Conservation (phyloP, 2,329 filamentous ascomycete genomes). For the Cladosporium sp. region DNA sequence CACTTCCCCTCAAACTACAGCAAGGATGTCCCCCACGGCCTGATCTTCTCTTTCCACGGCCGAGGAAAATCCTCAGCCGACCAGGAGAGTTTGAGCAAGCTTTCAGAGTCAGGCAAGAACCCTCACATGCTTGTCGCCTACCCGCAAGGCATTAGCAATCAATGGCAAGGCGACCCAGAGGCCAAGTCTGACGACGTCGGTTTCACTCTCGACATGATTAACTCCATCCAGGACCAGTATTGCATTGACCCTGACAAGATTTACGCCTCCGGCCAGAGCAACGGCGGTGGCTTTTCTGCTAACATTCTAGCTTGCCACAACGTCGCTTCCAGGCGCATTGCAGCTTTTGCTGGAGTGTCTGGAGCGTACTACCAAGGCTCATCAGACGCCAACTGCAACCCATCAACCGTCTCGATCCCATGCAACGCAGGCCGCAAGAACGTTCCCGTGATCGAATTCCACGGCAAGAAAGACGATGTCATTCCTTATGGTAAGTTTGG, state of each 20-base stretch:
- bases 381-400: conserved; percentile 14
- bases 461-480: conserved; percentile 35
- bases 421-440: conserved; percentile 24
- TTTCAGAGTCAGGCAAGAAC: conserved; percentile 43
- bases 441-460: conserved; percentile 39
- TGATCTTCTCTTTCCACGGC: conserved; percentile 48
- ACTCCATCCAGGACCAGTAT: conserved; percentile 33
- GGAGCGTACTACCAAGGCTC: conserved; percentile 39
- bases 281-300: conserved; percentile 45
- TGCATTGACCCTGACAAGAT: conserved; percentile 40
- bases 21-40: conserved; percentile 30
- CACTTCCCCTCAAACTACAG: conserved; percentile 39
- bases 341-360: conserved; percentile 45
- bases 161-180: conserved; percentile 42
- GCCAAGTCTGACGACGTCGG: conserved; percentile 40
- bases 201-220: conserved; percentile 39
- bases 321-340: conserved; percentile 36
- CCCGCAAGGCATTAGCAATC: conserved; percentile 35
- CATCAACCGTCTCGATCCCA: conserved; percentile 13
- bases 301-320: conserved; percentile 42
- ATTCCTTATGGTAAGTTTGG: too few species aligned
- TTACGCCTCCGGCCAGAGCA: conserved; percentile 46
- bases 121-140: conserved; percentile 42
- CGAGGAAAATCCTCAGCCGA: conserved; percentile 31
- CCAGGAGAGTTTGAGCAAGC: conserved; percentile 40